Evolutionary conservation across 2,329 filamentous ascomycete genomes (phyloP).

Genomic region (Fusarium sp.): DNA sequence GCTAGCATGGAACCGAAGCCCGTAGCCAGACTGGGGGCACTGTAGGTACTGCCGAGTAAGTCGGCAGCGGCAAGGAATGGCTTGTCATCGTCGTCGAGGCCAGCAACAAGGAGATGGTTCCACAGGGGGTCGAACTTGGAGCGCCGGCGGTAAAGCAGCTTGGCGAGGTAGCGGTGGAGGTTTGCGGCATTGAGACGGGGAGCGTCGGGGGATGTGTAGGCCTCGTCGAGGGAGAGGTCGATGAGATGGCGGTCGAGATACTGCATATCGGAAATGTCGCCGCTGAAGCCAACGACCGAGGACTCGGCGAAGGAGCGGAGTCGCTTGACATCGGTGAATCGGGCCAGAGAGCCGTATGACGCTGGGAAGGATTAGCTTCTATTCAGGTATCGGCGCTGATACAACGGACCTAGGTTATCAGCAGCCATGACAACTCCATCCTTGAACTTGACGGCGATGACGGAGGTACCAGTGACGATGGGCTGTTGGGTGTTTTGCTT

Average conservation of each 20-base stretch:
- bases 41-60: conserved; percentile 91
- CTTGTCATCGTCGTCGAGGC: conserved; percentile 78
- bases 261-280: conserved; percentile 99
- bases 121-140: conserved; percentile 96
- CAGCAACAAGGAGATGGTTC: conserved; percentile 93
- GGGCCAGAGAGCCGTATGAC: conserved; percentile 95
- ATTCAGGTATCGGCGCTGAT: background rate
- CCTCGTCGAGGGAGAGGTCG: conserved; percentile 86
- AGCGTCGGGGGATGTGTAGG: conserved; percentile 67
- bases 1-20: conserved; percentile 94
- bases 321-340: conserved; percentile 96
- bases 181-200: conserved; percentile 83
- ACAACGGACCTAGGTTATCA: conserved; percentile 84
- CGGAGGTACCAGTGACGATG: conserved; percentile 95
- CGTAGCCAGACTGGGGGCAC: conserved; percentile 86
- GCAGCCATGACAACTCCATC: conserved; percentile 96
- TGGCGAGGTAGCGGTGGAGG: conserved; percentile 94
- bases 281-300: conserved; percentile 90
- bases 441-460: conserved; percentile 94
- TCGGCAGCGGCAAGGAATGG: conserved; percentile 94
- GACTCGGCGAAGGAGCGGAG: conserved; percentile 86
- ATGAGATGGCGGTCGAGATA: conserved; percentile 92
- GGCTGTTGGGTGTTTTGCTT: conserved; percentile 90
- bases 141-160: conserved; percentile 94
- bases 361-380: conserved; percentile 59